These are phyloP conservation scores for Schizochytrium sp. DNA, from an alignment of 108 stramenopile genomes.

Conservation along the genomic window DNA sequence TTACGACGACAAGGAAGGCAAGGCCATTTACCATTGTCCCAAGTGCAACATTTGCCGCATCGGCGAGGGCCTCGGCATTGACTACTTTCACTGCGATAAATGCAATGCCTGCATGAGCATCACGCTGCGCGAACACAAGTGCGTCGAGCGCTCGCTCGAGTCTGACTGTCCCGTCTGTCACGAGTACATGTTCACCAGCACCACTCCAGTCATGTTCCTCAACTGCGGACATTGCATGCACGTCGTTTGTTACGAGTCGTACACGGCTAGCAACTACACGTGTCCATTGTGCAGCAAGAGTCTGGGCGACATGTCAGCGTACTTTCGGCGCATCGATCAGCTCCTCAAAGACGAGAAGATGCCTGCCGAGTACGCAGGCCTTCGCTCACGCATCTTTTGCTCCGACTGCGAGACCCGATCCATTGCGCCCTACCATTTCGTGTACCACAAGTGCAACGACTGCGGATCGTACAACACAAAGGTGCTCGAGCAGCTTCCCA, in stretches of 20 bases:
- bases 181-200: slow-evolving; percentile 5
- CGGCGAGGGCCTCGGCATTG: neutral
- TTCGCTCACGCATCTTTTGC: slow-evolving; percentile 14
- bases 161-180: slow-evolving; percentile 6
- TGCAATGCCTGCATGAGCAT: slow-evolving; percentile 17
- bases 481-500: slow-evolving; percentile 5
- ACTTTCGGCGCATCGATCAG: slow-evolving; percentile 7
- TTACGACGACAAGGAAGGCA: slow-evolving; percentile 16
- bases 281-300: slow-evolving; percentile 6
- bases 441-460: neutral
- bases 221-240: slow-evolving; percentile 2
- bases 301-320: slow-evolving; percentile 4
- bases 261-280: neutral
- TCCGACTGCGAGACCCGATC: neutral
- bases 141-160: slow-evolving; percentile 10
- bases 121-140: neutral
- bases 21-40: neutral
- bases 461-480: neutral
- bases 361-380: neutral
- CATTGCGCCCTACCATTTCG: neutral
- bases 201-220: slow-evolving; percentile 2
- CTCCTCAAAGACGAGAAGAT: neutral
- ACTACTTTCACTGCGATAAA: slow-evolving; percentile 6
- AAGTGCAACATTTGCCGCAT: slow-evolving; percentile 17
- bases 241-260: neutral